Evolutionary conservation across 202 grass and related monocot genomes (phyloP).

Genomic region (Thinopyrum obtusiflorum): DNA sequence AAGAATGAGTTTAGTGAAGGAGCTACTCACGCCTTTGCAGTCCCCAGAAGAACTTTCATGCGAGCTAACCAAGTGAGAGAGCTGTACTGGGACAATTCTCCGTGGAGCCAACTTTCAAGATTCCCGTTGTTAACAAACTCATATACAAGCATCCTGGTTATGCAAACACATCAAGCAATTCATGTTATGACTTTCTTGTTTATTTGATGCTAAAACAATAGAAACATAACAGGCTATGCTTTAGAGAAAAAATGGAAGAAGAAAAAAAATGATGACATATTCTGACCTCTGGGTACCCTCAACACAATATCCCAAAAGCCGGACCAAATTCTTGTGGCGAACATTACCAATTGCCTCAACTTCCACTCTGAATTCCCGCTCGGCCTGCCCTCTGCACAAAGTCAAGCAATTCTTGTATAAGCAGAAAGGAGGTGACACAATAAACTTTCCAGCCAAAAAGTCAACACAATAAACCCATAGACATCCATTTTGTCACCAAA

Average conservation of each 20-base stretch:
- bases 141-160: slow-evolving; percentile 92
- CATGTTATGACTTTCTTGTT: neutral
- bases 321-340: slow-evolving; percentile 94
- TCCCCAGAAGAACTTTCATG: slow-evolving; percentile 90
- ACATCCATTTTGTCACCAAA: neutral
- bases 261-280: neutral
- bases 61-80: slow-evolving; percentile 94
- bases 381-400: slow-evolving; percentile 77
- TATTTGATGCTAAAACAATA: slow-evolving; percentile 19
- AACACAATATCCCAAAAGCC: slow-evolving; percentile 88
- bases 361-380: slow-evolving; percentile 99
- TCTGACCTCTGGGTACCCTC: slow-evolving; percentile 94
- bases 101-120: slow-evolving; percentile 96
- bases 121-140: slow-evolving; percentile 97
- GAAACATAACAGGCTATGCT: slow-evolving; percentile 7
- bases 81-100: slow-evolving; percentile 76
- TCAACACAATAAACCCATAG: slow-evolving; percentile 1
- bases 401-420: slow-evolving; percentile 28
- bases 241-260: slow-evolving; percentile 4
- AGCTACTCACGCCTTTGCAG: slow-evolving; percentile 94
- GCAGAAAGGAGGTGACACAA: slow-evolving; percentile 4
- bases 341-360: slow-evolving; percentile 99
- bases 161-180: slow-evolving; percentile 32
- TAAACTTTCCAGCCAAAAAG: neutral
- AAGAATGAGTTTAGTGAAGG: slow-evolving; percentile 22